Conservation (phyloP, 805 yeast species). For the Suhomyces tanzawaensis region DNA sequence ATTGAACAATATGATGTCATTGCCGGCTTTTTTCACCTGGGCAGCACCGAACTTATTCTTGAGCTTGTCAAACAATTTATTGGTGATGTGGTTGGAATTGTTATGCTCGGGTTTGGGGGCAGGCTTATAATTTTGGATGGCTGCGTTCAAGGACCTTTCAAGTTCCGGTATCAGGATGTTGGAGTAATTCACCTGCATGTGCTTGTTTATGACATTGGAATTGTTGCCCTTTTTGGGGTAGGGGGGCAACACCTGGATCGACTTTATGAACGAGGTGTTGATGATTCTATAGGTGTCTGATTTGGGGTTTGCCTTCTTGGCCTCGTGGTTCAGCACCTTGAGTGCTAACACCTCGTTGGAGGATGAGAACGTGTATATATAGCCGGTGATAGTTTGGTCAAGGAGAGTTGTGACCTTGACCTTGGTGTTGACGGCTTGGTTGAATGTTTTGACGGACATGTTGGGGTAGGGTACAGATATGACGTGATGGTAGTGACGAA, state of each 20-base stretch:
- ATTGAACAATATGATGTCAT: conserved; percentile 35
- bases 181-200: background rate
- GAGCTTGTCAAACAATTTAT: conserved; percentile 19
- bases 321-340: conserved; percentile 17
- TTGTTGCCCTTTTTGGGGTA: conserved; percentile 26
- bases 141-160: conserved; percentile 13
- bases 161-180: conserved; percentile 17
- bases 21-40: conserved; percentile 29
- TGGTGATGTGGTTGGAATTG: conserved; percentile 11
- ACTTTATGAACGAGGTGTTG: conserved; percentile 57
- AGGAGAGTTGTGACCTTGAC: conserved; percentile 60
- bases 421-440: conserved; percentile 26
- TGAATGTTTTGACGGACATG: conserved; percentile 13
- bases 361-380: conserved; percentile 59
- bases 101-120: background rate
- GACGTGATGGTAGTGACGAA: too few relatives aligned
- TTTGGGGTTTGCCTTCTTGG: conserved; percentile 10
- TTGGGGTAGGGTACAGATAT: too few relatives aligned
- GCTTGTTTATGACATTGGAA: background rate
- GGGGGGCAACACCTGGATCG: conserved; percentile 39
- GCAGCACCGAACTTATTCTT: conserved; percentile 19
- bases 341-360: conserved; percentile 44
- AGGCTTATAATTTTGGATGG: conserved; percentile 2
- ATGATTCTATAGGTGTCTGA: conserved; percentile 45
- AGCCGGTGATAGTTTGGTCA: conserved; percentile 59